Evolutionary conservation across 345 rosid genomes (phyloP), one percentile per base, ranked within the genome.

Genomic region (Kandelia obovata): DNA sequence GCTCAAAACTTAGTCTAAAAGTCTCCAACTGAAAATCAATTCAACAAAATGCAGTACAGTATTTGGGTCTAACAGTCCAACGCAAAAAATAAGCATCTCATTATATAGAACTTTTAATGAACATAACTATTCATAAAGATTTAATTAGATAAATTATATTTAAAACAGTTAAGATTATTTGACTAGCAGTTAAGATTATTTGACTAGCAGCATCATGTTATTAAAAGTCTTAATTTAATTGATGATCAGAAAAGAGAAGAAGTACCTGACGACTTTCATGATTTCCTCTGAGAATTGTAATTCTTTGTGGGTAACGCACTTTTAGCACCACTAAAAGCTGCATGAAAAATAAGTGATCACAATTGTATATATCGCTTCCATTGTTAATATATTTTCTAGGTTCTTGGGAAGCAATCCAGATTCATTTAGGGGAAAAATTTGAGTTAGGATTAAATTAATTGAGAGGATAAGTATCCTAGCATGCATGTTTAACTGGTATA

Each of bases 251-350:
- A 27, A 25, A 62, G 0, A 10, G 0, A n/a, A 70, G 56, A 37
- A 73, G 32, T 83, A 94, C 99, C 96, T 95, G 98, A 53, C 98
- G 97, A 74, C 97, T 91, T 83, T 94, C 98, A 66, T 94, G 98
- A 68, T 94, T 94, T 76, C 98, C 98, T 78, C 98, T 86, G 17
- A 94, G 88, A 83, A 91, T 89, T 15, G 99, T 95, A 73, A 95
- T 86, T 76, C 99, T 82, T 63, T 88, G 96, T 64, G 89, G 84
- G 80, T 89, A 87, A 64, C 93, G 90, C 73, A 92, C 96, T 85
- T 95, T 92, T 57, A 95, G 73, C 35, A 96, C 90, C 52, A 94
- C 96, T 74, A 94, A 69, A 62, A 94, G 88, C 97, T 91, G 88
- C 28, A 47, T 23, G 53, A 61, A 43, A 67, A 46, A 30, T 0